Percentiles rank a stretch among this genome's conserved stretches.
These are phyloP conservation scores for Primulina huaijiensis DNA, from an alignment of 257 asterid species.

Conservation along the genomic window DNA sequence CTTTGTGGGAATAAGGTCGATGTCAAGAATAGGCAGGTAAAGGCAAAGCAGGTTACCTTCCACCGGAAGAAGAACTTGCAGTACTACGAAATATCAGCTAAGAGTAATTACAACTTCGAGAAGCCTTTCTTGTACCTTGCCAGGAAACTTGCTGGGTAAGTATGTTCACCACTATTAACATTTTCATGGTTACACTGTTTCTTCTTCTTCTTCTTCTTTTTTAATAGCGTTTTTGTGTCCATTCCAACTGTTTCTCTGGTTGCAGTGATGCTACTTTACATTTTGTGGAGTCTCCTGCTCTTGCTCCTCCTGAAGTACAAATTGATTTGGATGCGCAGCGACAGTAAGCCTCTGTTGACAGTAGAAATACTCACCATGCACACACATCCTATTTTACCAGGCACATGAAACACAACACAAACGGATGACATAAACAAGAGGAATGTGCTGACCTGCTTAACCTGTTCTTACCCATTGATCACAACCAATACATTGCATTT, in stretches of 20 bases:
- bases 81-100: slow-evolving; percentile 72
- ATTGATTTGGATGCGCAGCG: slow-evolving; percentile 60
- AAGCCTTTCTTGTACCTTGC: slow-evolving; percentile 70
- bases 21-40: slow-evolving; percentile 78
- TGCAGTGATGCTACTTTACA: slow-evolving; percentile 55
- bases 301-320: slow-evolving; percentile 66
- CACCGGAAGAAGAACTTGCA: slow-evolving; percentile 72
- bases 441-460: neutral
- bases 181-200: neutral
- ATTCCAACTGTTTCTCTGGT: neutral
- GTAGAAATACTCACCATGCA: too few relatives aligned
- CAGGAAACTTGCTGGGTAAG: slow-evolving; percentile 75
- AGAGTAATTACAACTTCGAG: slow-evolving; percentile 84
- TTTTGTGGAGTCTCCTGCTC: slow-evolving; percentile 70
- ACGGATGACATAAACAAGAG: neutral
- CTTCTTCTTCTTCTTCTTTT: neutral
- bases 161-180: neutral
- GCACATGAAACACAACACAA: neutral
- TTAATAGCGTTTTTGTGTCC: too few relatives aligned
- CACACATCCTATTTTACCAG: neutral
- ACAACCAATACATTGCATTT: too few relatives aligned
- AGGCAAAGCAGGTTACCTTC: slow-evolving; percentile 75
- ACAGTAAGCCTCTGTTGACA: slow-evolving; percentile 26
- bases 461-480: too few relatives aligned
- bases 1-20: slow-evolving; percentile 76